These are phyloP conservation scores for Heterobasidion annosum DNA, from an alignment of 1,284 basidiomycete species.

Conservation along the genomic window DNA sequence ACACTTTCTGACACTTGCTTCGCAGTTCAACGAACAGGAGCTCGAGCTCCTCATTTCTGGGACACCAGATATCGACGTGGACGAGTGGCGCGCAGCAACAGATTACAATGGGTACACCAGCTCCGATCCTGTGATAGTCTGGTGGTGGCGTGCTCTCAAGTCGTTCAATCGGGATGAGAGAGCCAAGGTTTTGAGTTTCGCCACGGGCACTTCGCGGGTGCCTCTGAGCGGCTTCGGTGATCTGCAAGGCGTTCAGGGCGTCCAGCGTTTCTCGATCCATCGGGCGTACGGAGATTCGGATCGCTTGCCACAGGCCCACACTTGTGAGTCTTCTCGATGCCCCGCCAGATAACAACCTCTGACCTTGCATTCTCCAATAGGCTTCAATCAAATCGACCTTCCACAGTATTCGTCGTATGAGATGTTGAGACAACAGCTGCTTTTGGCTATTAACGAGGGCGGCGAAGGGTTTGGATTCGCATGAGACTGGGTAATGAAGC, in stretches of 20 bases:
- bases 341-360: constrained; percentile 14
- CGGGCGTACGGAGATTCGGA: constrained; percentile 83
- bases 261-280: constrained; percentile 95
- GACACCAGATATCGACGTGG: constrained; percentile 97
- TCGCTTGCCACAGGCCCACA: constrained; percentile 85
- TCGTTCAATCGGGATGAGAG: constrained; percentile 96
- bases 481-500: constrained; percentile 17
- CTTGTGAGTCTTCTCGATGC: constrained; percentile 47
- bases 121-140: constrained; percentile 91
- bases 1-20: constrained; percentile 22
- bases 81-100: constrained; percentile 95
- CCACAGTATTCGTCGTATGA: constrained; percentile 92
- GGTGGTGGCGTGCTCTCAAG: constrained; percentile 99
- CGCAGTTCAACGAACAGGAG: constrained; percentile 94
- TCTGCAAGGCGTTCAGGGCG: constrained; percentile 90
- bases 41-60: constrained; percentile 97
- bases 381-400: constrained; percentile 83
- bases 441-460: constrained; percentile 90
- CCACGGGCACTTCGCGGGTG: constrained; percentile 90
- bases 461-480: constrained; percentile 88
- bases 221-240: constrained; percentile 92
- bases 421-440: constrained; percentile 80
- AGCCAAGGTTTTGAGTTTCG: constrained; percentile 95
- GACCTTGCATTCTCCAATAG: constrained; percentile 24
- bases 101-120: constrained; percentile 83